A percentile compares a stretch with the other conserved stretches of the same genome.
These are phyloP conservation scores for Podaxis rugospora DNA, from an alignment of 768 basidiomycete species.

Conservation along the genomic window DNA sequence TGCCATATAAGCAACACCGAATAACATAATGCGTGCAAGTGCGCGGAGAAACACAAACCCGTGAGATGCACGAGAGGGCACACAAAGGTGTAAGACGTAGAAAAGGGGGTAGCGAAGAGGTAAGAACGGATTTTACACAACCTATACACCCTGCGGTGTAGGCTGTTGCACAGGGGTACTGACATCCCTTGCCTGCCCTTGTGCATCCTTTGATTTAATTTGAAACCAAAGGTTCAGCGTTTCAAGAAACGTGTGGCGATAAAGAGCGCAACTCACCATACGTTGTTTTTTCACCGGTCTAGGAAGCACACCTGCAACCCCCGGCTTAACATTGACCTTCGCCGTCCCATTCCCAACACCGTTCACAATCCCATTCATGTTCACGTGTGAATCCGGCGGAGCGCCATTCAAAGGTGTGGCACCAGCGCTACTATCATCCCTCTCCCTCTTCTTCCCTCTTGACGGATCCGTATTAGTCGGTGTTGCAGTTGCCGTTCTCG, in stretches of 20 bases:
- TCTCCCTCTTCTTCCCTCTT: constrained; percentile 39
- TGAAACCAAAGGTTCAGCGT: constrained; percentile 1
- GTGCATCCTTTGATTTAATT: constrained; percentile 42
- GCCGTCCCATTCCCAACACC: constrained; percentile 30
- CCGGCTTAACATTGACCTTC: constrained; percentile 52
- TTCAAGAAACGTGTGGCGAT: neutral
- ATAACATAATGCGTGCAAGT: neutral
- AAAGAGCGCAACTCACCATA: constrained; percentile 44
- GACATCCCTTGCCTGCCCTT: constrained; percentile 60
- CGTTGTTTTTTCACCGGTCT: constrained; percentile 75
- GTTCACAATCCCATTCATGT: constrained; percentile 27
- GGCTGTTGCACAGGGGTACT: constrained; percentile 59
- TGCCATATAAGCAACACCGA: neutral
- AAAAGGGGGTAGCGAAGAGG: neutral
- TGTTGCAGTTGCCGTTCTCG: constrained; percentile 12
- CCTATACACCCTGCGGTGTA: constrained; percentile 71
- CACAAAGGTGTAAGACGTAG: neutral
- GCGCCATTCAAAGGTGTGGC: constrained; percentile 17
- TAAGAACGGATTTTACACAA: constrained; percentile 33
- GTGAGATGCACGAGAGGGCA: neutral
- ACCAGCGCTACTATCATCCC: constrained; percentile 26
- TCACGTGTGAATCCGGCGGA: neutral
- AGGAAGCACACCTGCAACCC: constrained; percentile 52
- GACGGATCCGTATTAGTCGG: constrained; percentile 28
- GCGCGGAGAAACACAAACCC: neutral